These are phyloP conservation scores for Geotrichum siamense DNA, from an alignment of 1,139 yeast species.

Conservation along the genomic window DNA sequence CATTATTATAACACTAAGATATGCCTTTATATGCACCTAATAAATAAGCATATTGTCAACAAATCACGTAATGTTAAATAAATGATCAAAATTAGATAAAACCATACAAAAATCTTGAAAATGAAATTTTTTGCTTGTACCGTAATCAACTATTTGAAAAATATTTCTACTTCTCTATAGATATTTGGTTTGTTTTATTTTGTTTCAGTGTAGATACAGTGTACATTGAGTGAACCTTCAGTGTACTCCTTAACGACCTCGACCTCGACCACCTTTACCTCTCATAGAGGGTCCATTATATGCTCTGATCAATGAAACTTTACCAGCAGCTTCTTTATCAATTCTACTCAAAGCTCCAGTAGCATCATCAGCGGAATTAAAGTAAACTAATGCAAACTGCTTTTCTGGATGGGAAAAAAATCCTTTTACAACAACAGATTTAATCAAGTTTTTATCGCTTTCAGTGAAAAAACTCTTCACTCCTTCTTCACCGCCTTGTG, in stretches of 20 bases:
- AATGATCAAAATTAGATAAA: too few species aligned
- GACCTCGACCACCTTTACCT: conserved; percentile 1
- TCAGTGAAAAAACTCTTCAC: conserved; percentile 31
- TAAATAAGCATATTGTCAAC: too few species aligned
- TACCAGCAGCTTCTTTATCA: conserved; percentile 25
- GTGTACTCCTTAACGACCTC: conserved; percentile 4
- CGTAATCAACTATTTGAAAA: too few species aligned
- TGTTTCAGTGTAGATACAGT: too few species aligned
- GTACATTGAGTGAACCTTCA: too few species aligned
- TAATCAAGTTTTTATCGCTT: conserved; percentile 31
- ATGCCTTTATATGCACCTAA: too few species aligned
- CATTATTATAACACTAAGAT: too few species aligned
- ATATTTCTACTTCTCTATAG: too few species aligned
- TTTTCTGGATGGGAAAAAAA: conserved; percentile 26
- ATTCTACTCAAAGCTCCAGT: conserved; percentile 33
- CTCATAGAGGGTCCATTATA: conserved; percentile 5
- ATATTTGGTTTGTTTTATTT: too few species aligned
- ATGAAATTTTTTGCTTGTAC: too few species aligned
- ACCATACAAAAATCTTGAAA: too few species aligned
- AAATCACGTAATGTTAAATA: too few species aligned
- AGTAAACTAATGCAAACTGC: conserved; percentile 36
- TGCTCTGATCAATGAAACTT: conserved; percentile 15
- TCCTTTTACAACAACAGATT: conserved; percentile 30
- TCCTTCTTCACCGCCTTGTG: conserved; percentile 32
- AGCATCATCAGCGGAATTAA: conserved; percentile 34